Evolutionary conservation across 1,139 yeast genomes (phyloP).

Genomic region (Hyphopichia burtonii): DNA sequence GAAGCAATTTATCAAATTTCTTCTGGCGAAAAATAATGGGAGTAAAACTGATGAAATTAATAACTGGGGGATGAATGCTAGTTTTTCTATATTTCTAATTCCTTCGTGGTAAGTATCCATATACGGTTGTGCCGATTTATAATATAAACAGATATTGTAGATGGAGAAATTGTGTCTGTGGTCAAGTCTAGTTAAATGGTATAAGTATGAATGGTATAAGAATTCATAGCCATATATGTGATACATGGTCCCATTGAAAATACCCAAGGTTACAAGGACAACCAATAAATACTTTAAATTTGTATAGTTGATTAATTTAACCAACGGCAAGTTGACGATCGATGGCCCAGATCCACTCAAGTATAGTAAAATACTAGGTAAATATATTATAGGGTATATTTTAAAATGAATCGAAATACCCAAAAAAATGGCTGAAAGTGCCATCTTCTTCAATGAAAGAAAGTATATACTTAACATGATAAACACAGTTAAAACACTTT

Average conservation of each 20-base stretch:
- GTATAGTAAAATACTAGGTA: conserved; percentile 50
- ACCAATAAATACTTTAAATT: conserved; percentile 48
- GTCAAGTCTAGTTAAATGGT: conserved; percentile 80
- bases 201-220: conserved; percentile 74
- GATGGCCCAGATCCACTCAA: conserved; percentile 21
- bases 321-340: conserved; percentile 24
- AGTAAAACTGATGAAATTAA: conserved; percentile 55
- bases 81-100: conserved; percentile 30
- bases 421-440: conserved; percentile 60
- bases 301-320: conserved; percentile 39
- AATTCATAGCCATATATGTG: conserved; percentile 69
- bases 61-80: conserved; percentile 85
- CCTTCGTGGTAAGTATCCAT: background rate
- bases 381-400: conserved; percentile 84
- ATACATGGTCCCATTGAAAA: conserved; percentile 61
- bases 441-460: conserved; percentile 29
- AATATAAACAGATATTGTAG: conserved; percentile 76
- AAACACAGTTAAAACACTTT: conserved; percentile 80
- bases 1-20: conserved; percentile 59
- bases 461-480: conserved; percentile 60
- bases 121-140: conserved; percentile 43
- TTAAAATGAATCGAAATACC: conserved; percentile 89
- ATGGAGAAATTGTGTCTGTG: conserved; percentile 94
- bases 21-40: conserved; percentile 57
- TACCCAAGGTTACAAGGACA: conserved; percentile 41